Evolutionary conservation across 495 filamentous ascomycete species (phyloP).

Genomic region (Penicillium coffeae): DNA sequence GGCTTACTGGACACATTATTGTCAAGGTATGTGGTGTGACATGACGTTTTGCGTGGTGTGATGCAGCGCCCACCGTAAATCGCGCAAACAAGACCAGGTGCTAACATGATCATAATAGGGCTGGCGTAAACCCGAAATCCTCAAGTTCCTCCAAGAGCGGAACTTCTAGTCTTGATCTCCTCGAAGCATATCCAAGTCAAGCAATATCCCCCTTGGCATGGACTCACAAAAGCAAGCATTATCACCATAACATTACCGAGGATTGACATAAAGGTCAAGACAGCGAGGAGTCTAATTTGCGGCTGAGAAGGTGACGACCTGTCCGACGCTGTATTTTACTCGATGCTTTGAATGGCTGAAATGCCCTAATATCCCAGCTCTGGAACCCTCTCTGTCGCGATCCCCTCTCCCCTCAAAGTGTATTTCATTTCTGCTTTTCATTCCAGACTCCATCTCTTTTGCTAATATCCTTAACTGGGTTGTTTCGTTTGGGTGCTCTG

Average conservation of each 20-base stretch:
- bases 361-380: neutral
- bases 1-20: slow-evolving; percentile 58
- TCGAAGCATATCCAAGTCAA: neutral
- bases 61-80: neutral
- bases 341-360: slow-evolving; percentile 1
- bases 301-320: neutral
- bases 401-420: slow-evolving; percentile 11
- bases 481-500: slow-evolving; percentile 10
- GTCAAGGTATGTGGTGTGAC: slow-evolving; percentile 50
- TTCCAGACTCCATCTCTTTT: slow-evolving; percentile 9
- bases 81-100: neutral
- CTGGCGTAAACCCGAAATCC: slow-evolving; percentile 49
- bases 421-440: slow-evolving; percentile 14
- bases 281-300: slow-evolving; percentile 4
- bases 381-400: neutral
- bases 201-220: neutral
- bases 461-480: slow-evolving; percentile 5
- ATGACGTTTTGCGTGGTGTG: neutral
- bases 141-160: slow-evolving; percentile 44
- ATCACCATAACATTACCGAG: neutral
- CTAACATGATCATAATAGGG: slow-evolving; percentile 26
- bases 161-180: slow-evolving; percentile 35
- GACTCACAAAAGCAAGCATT: slow-evolving; percentile 4
- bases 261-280: neutral
- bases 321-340: neutral